A percentile compares a stretch with the other conserved stretches of the same genome.
These are phyloP conservation scores for Boletellus ananas DNA, from an alignment of 768 basidiomycete genomes.

Conservation along the genomic window DNA sequence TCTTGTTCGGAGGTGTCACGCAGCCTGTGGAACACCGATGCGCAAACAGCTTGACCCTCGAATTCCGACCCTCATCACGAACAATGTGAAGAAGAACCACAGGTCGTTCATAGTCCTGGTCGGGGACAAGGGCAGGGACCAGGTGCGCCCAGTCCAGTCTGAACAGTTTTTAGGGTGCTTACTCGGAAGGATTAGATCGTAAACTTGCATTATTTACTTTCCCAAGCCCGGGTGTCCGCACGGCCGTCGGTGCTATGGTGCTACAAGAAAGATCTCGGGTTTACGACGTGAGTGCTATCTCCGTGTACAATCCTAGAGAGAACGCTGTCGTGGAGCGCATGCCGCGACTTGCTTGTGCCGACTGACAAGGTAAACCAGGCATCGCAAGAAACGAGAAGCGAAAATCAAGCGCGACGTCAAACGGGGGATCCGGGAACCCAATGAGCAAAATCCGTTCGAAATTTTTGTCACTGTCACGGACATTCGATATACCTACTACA, in stretches of 20 bases:
- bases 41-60: constrained; percentile 89
- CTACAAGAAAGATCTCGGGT: constrained; percentile 98
- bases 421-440: constrained; percentile 87
- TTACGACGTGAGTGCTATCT: constrained; percentile 66
- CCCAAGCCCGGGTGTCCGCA: constrained; percentile 85
- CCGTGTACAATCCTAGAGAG: neutral
- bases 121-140: constrained; percentile 90
- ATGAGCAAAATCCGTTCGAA: constrained; percentile 97
- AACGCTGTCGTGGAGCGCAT: neutral
- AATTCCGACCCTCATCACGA: constrained; percentile 87
- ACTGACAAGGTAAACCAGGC: constrained; percentile 41
- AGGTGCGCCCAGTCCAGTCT: constrained; percentile 46
- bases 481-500: constrained; percentile 98
- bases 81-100: constrained; percentile 91
- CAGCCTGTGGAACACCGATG: constrained; percentile 40
- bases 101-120: constrained; percentile 95
- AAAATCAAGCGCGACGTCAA: constrained; percentile 97
- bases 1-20: neutral
- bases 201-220: constrained; percentile 92
- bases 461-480: constrained; percentile 99
- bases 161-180: neutral
- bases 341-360: neutral
- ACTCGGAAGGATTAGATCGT: constrained; percentile 55
- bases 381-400: constrained; percentile 94
- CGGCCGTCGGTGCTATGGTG: constrained; percentile 95